Conservation (phyloP, 805 yeast species). For the Metschnikowia kunwiensis region DNA sequence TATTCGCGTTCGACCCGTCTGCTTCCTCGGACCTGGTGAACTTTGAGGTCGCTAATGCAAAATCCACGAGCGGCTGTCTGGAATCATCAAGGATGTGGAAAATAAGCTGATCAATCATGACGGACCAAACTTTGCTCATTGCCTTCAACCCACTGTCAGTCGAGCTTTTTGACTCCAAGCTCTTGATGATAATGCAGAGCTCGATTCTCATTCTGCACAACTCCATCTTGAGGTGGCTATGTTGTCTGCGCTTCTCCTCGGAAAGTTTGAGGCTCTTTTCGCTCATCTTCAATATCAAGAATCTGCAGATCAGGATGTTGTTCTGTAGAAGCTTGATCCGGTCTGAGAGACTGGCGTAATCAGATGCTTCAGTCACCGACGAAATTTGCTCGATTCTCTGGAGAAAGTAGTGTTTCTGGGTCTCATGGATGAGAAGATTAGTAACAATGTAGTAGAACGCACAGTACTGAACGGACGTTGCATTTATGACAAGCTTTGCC, state of each 20-base stretch:
- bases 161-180: conserved; percentile 14
- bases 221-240: conserved; percentile 29
- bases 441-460: conserved; percentile 34
- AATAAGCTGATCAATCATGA: conserved; percentile 59
- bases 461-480: conserved; percentile 39
- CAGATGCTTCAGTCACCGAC: conserved; percentile 35
- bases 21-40: conserved; percentile 61
- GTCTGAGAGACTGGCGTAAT: conserved; percentile 33
- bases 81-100: conserved; percentile 64
- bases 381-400: conserved; percentile 40
- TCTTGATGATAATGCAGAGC: conserved; percentile 31
- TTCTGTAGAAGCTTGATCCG: conserved; percentile 31
- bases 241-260: conserved; percentile 21
- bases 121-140: conserved; percentile 13
- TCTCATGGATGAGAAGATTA: conserved; percentile 33
- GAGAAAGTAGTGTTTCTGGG: conserved; percentile 28
- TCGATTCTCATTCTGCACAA: conserved; percentile 33
- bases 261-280: conserved; percentile 26
- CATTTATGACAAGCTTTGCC: conserved; percentile 37
- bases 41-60: conserved; percentile 58
- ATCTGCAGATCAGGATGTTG: conserved; percentile 26
- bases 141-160: conserved; percentile 10
- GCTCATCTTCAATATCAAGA: conserved; percentile 41
- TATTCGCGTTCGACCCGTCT: conserved; percentile 66
- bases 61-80: conserved; percentile 63